Evolutionary conservation across 306 rosid species (phyloP).

Genomic region (Vachellia collinsii): DNA sequence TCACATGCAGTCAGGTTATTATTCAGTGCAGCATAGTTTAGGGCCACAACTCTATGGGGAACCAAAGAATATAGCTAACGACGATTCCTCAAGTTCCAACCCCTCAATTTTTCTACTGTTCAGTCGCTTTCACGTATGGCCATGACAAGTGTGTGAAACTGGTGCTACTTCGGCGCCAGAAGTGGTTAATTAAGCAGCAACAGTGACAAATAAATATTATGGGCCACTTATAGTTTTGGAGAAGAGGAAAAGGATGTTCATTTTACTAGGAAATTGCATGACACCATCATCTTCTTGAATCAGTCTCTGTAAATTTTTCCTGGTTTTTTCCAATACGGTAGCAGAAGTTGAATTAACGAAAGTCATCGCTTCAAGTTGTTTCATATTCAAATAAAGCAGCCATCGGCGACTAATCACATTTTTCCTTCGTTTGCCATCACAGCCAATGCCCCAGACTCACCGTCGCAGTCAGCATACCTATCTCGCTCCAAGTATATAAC

Average conservation of each 20-base stretch:
- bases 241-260: background rate
- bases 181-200: background rate
- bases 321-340: background rate
- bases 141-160: background rate
- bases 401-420: slow-evolving; percentile 23
- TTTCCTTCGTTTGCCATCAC: slow-evolving; percentile 31
- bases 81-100: slow-evolving; percentile 7
- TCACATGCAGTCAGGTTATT: no score
- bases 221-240: slow-evolving; percentile 5
- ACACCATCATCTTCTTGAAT: background rate
- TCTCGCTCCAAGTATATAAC: slow-evolving; percentile 25
- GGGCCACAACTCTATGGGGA: background rate
- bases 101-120: background rate
- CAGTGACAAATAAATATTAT: background rate
- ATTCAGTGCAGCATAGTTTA: background rate
- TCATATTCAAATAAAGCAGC: slow-evolving; percentile 22
- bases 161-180: background rate
- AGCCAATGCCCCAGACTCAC: slow-evolving; percentile 38
- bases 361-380: slow-evolving; percentile 14
- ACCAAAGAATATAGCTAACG: background rate
- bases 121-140: slow-evolving; percentile 21
- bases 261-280: background rate
- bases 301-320: background rate
- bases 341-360: slow-evolving; percentile 11
- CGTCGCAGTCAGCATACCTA: slow-evolving; percentile 32